Evolutionary conservation across 306 rosid species (phyloP), one percentile per base, ranked within the genome.

Genomic region (Hippophae tibetana): DNA sequence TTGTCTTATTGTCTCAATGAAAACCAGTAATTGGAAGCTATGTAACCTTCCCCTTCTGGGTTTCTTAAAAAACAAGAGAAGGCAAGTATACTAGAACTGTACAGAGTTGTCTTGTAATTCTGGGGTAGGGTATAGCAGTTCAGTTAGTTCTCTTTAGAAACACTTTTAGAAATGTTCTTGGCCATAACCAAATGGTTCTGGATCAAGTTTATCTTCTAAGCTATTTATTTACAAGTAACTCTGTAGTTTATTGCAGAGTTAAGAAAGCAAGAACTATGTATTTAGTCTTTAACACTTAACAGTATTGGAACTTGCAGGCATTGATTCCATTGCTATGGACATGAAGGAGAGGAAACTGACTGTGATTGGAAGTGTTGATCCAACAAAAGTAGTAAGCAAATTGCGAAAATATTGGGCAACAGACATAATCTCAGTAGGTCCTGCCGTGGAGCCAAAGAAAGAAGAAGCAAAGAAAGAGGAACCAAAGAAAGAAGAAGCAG

Each of bases 371-470:
- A 72, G 77, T 0, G 90, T 88, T 5, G 99, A 92, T 79, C 99
- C 99, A 1, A 68, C 85, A n/a, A 68, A 42, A 64, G 75, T 88
- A 53, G 99, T 85, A 58, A 83, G 88, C 79, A 92, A 88, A 65
- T 72, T 92, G 72, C 70, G 99, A 10, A 92, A 88, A 48, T 73
- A 78, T 43, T 92, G 96, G 95, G 62, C 61, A 3, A 71, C 95
- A 41, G 75, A 75, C 42, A 62, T 92, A 42, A 40, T 82, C 18
- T 84, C 79, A 3, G 95, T 88, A 3, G 99, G 96, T 26, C 90
- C 93, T 42, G 93, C 83, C 9, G 87, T 85, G 52, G 98, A 87
- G 69, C 95, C 98, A 9, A 78, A 85, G 88, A 92, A 88, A 76
- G 96, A 81, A 38, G 95, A 85, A 47, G 47, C 74, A 0, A 87